Evolutionary conservation across 805 yeast genomes (phyloP).

Genomic region (Starmerella powellii): DNA sequence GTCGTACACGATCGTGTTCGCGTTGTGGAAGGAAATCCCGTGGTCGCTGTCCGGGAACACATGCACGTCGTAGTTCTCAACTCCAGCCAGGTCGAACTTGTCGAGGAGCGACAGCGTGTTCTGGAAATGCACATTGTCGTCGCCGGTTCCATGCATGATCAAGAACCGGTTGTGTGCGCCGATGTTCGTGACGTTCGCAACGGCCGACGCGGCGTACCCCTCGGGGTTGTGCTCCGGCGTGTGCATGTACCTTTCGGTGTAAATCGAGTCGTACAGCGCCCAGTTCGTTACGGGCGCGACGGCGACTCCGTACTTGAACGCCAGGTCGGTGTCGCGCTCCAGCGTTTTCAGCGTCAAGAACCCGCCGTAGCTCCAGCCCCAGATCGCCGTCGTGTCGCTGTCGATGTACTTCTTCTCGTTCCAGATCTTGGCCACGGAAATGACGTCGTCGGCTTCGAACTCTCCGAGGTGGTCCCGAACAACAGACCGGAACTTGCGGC

Average conservation of each 20-base stretch:
- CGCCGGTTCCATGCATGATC: conserved; percentile 93
- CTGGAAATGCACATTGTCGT: conserved; percentile 94
- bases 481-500: conserved; percentile 58
- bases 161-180: conserved; percentile 54
- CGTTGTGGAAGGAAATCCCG: conserved; percentile 66
- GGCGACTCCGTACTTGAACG: conserved; percentile 79
- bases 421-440: conserved; percentile 70
- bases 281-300: conserved; percentile 98
- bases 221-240: conserved; percentile 52
- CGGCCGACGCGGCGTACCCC: conserved; percentile 51
- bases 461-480: conserved; percentile 77
- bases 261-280: conserved; percentile 81
- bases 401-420: conserved; percentile 53
- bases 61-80: conserved; percentile 84
- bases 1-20: conserved; percentile 58
- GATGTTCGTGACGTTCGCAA: conserved; percentile 46
- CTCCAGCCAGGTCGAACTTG: conserved; percentile 50
- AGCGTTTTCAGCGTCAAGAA: conserved; percentile 80
- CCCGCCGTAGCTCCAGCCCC: conserved; percentile 99
- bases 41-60: conserved; percentile 93
- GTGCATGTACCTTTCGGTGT: conserved; percentile 92
- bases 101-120: conserved; percentile 72
- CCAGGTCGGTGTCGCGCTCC: conserved; percentile 63
- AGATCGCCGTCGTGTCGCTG: conserved; percentile 56
- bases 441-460: conserved; percentile 76